Conservation (phyloP, 139 green algal species). For the Volvox africanus region DNA sequence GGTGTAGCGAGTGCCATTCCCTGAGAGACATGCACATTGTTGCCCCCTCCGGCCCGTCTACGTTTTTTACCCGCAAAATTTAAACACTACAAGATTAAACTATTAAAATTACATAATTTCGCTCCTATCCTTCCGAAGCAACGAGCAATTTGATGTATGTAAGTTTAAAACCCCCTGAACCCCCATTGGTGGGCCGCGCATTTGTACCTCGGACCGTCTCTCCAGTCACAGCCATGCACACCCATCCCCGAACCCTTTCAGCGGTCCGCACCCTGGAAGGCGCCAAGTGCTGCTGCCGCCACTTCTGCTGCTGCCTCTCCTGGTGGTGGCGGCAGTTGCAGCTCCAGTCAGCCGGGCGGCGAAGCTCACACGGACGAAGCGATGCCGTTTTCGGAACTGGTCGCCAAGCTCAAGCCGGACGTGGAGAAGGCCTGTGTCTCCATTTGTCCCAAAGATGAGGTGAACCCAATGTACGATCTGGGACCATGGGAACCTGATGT, state of each 20-base stretch:
- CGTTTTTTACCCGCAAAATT: no score
- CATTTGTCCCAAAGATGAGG: neutral
- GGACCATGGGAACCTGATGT: neutral
- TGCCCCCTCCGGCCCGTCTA: no score
- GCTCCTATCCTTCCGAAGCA: neutral
- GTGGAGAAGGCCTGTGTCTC: neutral
- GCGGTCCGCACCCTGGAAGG: neutral
- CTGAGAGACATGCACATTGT: no score
- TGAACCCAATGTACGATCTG: neutral
- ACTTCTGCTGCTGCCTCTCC: neutral
- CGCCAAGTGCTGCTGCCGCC: neutral
- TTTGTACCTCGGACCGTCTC: neutral
- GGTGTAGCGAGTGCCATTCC: no score
- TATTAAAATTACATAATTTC: no score
- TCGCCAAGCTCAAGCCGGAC: neutral
- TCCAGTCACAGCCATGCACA: neutral
- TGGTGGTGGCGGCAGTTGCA: no score
- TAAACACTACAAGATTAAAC: no score
- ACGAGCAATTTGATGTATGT: no score
- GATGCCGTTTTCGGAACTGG: neutral
- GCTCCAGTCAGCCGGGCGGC: neutral
- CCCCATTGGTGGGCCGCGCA: no score
- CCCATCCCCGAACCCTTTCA: neutral
- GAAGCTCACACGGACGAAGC: neutral
- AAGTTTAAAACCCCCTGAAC: no score